phyloP scores from a whole-genome alignment of 495 filamentous ascomycete species.

The Aspergillus hancockii region DNA sequence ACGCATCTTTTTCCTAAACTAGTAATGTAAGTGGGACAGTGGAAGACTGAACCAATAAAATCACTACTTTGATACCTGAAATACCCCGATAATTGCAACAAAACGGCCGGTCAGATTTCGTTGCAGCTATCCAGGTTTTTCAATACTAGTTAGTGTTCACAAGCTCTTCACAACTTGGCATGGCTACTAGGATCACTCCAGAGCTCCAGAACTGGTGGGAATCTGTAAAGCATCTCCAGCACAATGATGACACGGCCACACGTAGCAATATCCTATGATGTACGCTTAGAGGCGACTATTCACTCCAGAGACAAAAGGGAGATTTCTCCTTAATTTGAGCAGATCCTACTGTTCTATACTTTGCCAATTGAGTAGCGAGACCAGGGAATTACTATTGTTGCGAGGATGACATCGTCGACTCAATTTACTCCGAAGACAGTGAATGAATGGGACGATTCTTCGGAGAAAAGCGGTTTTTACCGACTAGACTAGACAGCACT shows the following conservation, averaged over 20 bases:
- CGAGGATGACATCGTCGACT: background rate
- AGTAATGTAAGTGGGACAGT: no score
- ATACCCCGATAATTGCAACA: no score
- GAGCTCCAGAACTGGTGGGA: background rate
- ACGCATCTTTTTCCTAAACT: no score
- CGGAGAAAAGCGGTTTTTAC: slow-evolving; percentile 1
- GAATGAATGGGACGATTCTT: slow-evolving; percentile 1
- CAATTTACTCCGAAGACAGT: background rate
- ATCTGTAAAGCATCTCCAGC: background rate
- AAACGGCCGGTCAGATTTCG: no score
- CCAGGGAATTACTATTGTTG: background rate
- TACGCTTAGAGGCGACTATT: background rate
- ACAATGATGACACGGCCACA: background rate
- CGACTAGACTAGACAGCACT: background rate
- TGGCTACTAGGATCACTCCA: background rate
- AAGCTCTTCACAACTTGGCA: background rate
- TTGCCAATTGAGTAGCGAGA: background rate
- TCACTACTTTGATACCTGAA: no score
- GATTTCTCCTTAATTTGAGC: background rate
- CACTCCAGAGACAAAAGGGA: background rate
- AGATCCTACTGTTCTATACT: background rate
- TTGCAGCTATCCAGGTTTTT: no score
- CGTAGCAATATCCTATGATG: background rate
- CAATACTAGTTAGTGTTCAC: background rate
- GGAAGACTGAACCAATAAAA: no score